These are phyloP conservation scores for Debaryomyces sp. DNA, from an alignment of 1,139 yeast genomes.

Conservation along the genomic window DNA sequence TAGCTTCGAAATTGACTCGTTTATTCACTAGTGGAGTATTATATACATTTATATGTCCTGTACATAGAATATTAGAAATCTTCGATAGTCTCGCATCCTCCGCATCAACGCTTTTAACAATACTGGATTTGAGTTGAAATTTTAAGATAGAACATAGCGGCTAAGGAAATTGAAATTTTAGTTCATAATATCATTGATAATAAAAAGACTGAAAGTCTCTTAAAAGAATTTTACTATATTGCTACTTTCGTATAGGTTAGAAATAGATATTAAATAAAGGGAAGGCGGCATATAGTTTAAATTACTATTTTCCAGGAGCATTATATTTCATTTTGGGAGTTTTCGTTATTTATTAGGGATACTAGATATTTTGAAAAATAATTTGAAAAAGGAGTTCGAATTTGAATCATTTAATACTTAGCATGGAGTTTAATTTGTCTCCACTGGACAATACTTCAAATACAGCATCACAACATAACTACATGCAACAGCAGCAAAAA, in stretches of 20 bases:
- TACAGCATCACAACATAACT: background rate
- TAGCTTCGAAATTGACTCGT: too few species aligned
- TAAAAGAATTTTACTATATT: background rate
- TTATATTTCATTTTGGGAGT: background rate
- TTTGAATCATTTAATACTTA: background rate
- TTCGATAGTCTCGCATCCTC: background rate
- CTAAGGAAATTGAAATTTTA: background rate
- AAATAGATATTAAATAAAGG: background rate
- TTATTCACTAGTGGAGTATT: too few species aligned
- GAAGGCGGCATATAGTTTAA: background rate
- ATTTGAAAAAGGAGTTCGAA: background rate
- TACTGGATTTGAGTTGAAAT: background rate
- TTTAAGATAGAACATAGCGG: background rate
- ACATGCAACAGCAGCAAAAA: background rate
- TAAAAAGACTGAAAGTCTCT: background rate
- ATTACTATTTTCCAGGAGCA: background rate
- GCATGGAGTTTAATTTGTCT: background rate
- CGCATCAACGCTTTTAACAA: background rate
- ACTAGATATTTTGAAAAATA: background rate
- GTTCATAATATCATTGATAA: background rate
- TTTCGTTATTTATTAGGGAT: background rate
- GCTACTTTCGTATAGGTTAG: background rate
- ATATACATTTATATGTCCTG: background rate
- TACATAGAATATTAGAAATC: background rate
- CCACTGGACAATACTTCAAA: background rate